These are phyloP conservation scores for Aspergillus spinulosporus DNA, from an alignment of 2,329 filamentous ascomycete genomes.

Conservation along the genomic window DNA sequence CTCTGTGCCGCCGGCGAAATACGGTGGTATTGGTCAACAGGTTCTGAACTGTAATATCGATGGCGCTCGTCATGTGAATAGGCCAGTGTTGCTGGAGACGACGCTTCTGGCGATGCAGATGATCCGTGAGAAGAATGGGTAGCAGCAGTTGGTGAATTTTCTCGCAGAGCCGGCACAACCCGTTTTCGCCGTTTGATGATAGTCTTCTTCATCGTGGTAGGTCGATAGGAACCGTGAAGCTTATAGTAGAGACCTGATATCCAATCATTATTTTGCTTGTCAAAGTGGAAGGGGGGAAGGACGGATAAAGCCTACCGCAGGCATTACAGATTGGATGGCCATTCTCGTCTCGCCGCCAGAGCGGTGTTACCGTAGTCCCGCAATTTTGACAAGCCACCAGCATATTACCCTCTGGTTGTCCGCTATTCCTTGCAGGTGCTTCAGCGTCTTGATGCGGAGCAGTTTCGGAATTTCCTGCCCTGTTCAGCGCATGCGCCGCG, in stretches of 20 bases:
- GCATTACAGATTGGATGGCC: conserved; percentile 98
- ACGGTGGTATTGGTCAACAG: conserved; percentile 31
- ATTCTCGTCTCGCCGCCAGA: conserved; percentile 91
- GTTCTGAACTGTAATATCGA: conserved; percentile 36
- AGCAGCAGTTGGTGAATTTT: conserved; percentile 44
- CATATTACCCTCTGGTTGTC: conserved; percentile 45
- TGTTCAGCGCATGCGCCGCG: conserved; percentile 35
- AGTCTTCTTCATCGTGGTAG: conserved; percentile 98
- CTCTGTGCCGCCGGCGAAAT: conserved; percentile 46
- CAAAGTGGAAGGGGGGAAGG: not conserved
- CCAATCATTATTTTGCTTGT: conserved; percentile 1
- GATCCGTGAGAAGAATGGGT: conserved; percentile 45
- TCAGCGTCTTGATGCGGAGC: conserved; percentile 28
- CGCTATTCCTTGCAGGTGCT: conserved; percentile 22
- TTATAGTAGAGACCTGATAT: conserved; percentile 88
- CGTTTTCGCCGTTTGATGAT: conserved; percentile 95
- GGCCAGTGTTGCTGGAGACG: conserved; percentile 36
- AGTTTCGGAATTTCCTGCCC: conserved; percentile 32
- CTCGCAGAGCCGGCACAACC: conserved; percentile 74
- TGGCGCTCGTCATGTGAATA: conserved; percentile 35
- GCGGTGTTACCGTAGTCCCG: conserved; percentile 89
- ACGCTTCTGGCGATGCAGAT: conserved; percentile 45
- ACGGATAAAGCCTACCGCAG: conserved; percentile 67
- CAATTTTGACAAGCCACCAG: conserved; percentile 97
- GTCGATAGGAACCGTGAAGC: conserved; percentile 87